These are phyloP conservation scores for Zymoseptoria pseudotritici DNA, from an alignment of 2,329 filamentous ascomycete genomes.

Conservation along the genomic window DNA sequence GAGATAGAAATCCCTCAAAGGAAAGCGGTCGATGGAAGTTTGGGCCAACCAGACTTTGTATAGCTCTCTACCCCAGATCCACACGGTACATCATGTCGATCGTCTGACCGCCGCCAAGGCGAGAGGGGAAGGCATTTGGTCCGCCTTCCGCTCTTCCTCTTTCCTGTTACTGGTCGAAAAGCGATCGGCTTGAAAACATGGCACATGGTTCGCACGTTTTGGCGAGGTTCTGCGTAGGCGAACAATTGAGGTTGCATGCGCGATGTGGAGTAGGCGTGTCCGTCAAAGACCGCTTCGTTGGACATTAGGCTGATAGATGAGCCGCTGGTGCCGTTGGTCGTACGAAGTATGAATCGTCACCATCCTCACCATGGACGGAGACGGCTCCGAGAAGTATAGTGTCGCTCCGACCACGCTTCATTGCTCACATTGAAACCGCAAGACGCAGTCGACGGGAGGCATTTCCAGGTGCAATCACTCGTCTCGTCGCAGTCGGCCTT, in stretches of 20 bases:
- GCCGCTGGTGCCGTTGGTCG: neutral
- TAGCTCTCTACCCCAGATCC: neutral
- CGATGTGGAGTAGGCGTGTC: neutral
- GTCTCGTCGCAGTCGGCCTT: neutral
- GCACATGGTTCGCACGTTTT: neutral
- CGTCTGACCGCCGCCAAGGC: neutral
- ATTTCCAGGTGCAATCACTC: neutral
- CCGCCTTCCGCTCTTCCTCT: neutral
- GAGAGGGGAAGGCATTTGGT: neutral
- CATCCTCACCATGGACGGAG: neutral
- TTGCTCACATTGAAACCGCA: neutral
- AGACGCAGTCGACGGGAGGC: neutral
- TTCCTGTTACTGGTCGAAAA: neutral
- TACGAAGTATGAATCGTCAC: neutral
- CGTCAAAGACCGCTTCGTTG: neutral
- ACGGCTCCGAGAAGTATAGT: neutral
- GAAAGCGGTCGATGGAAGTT: neutral
- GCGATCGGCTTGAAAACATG: neutral
- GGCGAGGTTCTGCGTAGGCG: neutral
- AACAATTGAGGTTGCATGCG: neutral
- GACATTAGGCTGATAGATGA: neutral
- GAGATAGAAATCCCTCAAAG: neutral
- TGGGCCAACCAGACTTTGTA: neutral
- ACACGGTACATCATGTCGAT: neutral
- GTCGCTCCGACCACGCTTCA: neutral